These are phyloP conservation scores for Geum urbanum DNA, from an alignment of 306 rosid species.

Conservation along the genomic window DNA sequence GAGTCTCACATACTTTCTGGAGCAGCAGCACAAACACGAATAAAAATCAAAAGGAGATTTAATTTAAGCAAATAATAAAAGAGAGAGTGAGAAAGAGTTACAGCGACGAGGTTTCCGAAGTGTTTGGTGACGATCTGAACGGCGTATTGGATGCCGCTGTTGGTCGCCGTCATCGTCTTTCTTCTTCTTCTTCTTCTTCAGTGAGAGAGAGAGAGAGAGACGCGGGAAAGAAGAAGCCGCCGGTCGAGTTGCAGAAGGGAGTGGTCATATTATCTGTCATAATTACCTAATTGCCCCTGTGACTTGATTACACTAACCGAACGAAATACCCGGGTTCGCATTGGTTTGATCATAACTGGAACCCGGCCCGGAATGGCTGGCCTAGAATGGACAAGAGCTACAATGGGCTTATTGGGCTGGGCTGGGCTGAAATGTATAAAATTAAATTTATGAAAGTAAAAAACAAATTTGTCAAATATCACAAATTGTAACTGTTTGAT, in stretches of 20 bases:
- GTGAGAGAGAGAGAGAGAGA: conserved; percentile 15
- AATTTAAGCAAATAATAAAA: not conserved
- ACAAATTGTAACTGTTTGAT: no score
- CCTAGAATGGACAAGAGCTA: no score
- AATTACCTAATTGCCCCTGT: no score
- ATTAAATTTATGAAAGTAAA: no score
- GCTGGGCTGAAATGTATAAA: no score
- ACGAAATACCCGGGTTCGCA: not conserved
- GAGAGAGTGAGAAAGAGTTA: conserved; percentile 27
- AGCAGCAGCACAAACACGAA: no score
- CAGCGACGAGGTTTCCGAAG: conserved; percentile 84
- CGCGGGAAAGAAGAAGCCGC: conserved; percentile 14
- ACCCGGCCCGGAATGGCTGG: no score
- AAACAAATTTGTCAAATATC: no score
- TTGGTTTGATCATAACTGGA: no score
- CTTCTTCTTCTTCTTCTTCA: not conserved
- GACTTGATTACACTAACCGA: not conserved
- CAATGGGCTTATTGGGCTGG: no score
- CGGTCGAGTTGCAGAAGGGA: not conserved
- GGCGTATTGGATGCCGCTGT: conserved; percentile 62
- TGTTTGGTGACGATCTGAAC: conserved; percentile 64
- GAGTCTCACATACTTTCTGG: conserved; percentile 78
- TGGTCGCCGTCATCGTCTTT: conserved; percentile 37
- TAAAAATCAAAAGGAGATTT: no score
- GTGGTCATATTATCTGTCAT: not conserved